Percentiles rank a stretch among this genome's conserved stretches.
Evolutionary conservation across 805 yeast species (phyloP).

Genomic region (Wickerhamomyces pijperi): DNA sequence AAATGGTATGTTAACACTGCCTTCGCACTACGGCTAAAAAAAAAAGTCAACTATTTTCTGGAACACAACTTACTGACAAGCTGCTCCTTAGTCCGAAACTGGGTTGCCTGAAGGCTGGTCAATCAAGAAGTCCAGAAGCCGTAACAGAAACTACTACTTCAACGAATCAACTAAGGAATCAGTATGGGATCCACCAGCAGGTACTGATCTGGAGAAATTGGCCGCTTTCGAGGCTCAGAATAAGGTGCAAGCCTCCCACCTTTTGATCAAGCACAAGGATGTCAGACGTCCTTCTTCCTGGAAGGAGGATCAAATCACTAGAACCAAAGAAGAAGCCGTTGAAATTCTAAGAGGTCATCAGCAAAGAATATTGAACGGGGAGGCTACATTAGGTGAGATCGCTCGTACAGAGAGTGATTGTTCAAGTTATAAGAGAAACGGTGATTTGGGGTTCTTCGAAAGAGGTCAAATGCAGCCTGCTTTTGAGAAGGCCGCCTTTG

Average conservation of each 20-base stretch:
- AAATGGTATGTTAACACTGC: no score
- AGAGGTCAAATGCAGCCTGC: slow-evolving; percentile 92
- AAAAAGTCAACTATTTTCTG: no score
- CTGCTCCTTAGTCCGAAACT: slow-evolving; percentile 26
- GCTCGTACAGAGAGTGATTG: slow-evolving; percentile 86
- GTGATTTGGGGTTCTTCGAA: slow-evolving; percentile 85
- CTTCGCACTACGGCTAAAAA: no score
- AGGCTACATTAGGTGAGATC: slow-evolving; percentile 52
- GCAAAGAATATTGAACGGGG: slow-evolving; percentile 51
- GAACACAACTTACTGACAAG: not conserved
- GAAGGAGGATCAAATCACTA: slow-evolving; percentile 67
- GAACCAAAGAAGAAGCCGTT: slow-evolving; percentile 76
- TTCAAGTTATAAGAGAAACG: slow-evolving; percentile 74
- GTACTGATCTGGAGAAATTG: slow-evolving; percentile 47
- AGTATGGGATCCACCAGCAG: slow-evolving; percentile 86
- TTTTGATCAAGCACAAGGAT: slow-evolving; percentile 72
- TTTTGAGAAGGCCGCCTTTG: slow-evolving; percentile 83
- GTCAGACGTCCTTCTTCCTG: slow-evolving; percentile 89
- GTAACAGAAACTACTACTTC: slow-evolving; percentile 75
- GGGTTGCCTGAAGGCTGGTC: slow-evolving; percentile 89
- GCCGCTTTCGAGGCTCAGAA: slow-evolving; percentile 31
- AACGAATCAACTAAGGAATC: slow-evolving; percentile 63
- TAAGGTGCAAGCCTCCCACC: slow-evolving; percentile 70
- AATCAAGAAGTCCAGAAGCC: slow-evolving; percentile 65
- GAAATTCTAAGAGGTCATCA: slow-evolving; percentile 48